Percentiles rank a stretch among this genome's conserved stretches.
phyloP scores from a whole-genome alignment of 2,329 filamentous ascomycete species.

The Thelonectria discophora region DNA sequence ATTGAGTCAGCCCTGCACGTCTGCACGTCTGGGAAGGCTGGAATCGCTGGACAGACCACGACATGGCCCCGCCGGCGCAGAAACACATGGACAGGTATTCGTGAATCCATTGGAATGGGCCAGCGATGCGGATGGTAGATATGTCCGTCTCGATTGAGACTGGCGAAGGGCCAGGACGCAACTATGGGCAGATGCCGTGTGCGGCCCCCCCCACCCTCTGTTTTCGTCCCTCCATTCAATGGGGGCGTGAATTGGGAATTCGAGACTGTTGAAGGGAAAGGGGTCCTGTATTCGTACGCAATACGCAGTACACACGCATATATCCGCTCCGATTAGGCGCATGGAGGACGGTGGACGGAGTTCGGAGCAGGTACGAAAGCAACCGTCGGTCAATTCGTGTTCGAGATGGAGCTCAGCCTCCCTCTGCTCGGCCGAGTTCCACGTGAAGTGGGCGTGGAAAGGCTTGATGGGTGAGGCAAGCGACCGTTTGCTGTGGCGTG shows the following conservation, averaged over 20 bases:
- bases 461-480: not conserved
- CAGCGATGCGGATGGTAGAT: constrained; percentile 18
- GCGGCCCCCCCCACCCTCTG: constrained; percentile 9
- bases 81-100: not conserved
- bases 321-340: not conserved
- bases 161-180: constrained; percentile 10
- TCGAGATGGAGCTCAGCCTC: constrained; percentile 13
- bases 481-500: constrained; percentile 1
- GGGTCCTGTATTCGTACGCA: constrained; percentile 5
- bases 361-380: too few species aligned
- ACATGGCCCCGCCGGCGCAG: constrained; percentile 19
- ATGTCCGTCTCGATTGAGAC: constrained; percentile 20
- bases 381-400: constrained; percentile 2
- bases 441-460: constrained; percentile 21
- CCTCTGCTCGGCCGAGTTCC: constrained; percentile 26
- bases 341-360: not conserved
- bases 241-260: not conserved
- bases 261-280: constrained; percentile 1
- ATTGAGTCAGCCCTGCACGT: constrained; percentile 24
- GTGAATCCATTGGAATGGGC: constrained; percentile 20
- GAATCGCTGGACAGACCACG: constrained; percentile 25
- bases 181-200: constrained; percentile 27
- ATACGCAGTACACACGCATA: not conserved
- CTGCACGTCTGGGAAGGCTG: constrained; percentile 3
- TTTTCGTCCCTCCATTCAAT: not conserved